Percentiles rank a stretch among this genome's conserved stretches.
phyloP scores from a whole-genome alignment of 2,329 filamentous ascomycete species.

The Diatrype stigma region DNA sequence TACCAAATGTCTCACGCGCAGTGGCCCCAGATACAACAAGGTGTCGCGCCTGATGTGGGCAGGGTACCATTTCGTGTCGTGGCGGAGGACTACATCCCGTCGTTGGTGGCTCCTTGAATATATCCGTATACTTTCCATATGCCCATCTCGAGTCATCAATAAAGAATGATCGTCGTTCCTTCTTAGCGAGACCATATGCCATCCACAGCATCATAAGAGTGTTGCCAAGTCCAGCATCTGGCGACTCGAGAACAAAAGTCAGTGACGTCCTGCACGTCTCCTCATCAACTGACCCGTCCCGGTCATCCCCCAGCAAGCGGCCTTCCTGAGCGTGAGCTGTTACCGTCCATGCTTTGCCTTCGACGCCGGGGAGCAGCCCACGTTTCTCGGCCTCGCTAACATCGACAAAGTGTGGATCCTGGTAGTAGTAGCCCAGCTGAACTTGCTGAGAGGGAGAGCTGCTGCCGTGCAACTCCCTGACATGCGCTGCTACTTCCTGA shows the following conservation, averaged over 20 bases:
- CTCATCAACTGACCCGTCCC: conserved; percentile 39
- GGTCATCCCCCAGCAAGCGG: conserved; percentile 44
- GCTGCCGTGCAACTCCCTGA: conserved; percentile 46
- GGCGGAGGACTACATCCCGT: conserved; percentile 68
- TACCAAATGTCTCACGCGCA: conserved; percentile 58
- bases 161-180: conserved; percentile 74
- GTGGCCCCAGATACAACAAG: conserved; percentile 70
- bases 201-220: conserved; percentile 78
- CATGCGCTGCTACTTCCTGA: conserved; percentile 57
- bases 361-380: conserved; percentile 53
- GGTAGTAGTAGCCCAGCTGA: conserved; percentile 51
- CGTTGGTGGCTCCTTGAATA: conserved; percentile 64
- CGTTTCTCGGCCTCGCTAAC: conserved; percentile 65
- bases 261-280: conserved; percentile 65
- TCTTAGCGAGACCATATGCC: conserved; percentile 73
- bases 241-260: conserved; percentile 72
- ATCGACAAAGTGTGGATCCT: conserved; percentile 69
- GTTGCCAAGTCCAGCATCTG: conserved; percentile 72
- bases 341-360: conserved; percentile 35
- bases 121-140: conserved; percentile 70
- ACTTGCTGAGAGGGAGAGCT: conserved; percentile 39
- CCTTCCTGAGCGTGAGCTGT: conserved; percentile 24
- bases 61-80: conserved; percentile 72
- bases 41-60: conserved; percentile 71
- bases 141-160: conserved; percentile 81